A percentile compares a stretch with the other conserved stretches of the same genome.
Conservation (phyloP, 371 early-diverging fungal species). For the Nematocida displodere region DNA sequence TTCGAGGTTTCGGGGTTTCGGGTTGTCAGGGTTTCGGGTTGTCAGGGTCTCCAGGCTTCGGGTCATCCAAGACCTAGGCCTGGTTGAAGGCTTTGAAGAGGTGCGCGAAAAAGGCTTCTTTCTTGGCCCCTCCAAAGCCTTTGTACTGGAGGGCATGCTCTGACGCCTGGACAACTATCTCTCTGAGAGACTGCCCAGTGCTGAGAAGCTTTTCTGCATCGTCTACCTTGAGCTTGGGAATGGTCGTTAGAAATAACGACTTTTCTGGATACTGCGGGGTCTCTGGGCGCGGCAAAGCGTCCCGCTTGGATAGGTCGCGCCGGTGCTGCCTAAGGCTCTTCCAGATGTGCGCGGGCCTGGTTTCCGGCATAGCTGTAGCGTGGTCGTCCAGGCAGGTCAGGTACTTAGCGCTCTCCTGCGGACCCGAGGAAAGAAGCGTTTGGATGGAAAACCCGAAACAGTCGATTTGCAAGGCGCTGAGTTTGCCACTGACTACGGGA, state of each 20-base stretch:
- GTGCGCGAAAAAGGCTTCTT: no score
- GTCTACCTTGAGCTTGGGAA: conserved; percentile 10
- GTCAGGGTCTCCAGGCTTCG: no score
- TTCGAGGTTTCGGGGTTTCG: no score
- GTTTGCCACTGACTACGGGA: neutral
- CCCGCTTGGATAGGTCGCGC: neutral
- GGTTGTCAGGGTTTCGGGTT: no score
- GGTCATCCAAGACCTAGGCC: no score
- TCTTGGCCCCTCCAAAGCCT: neutral
- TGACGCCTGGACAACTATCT: no score
- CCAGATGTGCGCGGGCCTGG: neutral
- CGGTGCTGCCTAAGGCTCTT: neutral
- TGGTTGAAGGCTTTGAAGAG: no score
- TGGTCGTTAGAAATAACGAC: conserved; percentile 11
- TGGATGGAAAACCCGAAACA: neutral
- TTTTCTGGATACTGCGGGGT: neutral
- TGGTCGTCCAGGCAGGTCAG: neutral
- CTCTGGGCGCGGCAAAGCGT: neutral
- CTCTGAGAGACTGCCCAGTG: neutral
- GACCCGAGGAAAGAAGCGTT: conserved; percentile 3
- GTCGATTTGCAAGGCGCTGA: conserved; percentile 17
- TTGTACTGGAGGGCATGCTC: no score
- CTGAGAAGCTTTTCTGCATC: neutral
- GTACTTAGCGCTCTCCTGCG: conserved; percentile 25
- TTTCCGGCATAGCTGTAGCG: neutral